A percentile compares a stretch with the other conserved stretches of the same genome.
phyloP scores from a whole-genome alignment of 345 rosid genomes.

The Lumnitzera littorea region DNA sequence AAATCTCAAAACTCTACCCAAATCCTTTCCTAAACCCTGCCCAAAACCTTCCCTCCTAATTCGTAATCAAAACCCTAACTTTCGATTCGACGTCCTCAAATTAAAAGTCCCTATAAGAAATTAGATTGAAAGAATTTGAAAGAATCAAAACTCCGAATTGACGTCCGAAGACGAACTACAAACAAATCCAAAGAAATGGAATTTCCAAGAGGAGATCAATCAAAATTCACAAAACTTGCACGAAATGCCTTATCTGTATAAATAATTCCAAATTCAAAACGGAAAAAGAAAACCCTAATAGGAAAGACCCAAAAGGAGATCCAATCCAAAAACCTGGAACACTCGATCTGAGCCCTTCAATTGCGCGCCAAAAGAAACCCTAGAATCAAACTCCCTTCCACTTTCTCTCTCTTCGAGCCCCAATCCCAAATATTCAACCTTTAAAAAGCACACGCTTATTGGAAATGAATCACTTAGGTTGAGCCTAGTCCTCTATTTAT shows the following conservation, averaged over 20 bases:
- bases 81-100: neutral
- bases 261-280: neutral
- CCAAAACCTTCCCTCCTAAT: neutral
- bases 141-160: neutral
- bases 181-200: neutral
- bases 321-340: slow-evolving; percentile 25
- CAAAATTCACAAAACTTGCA: neutral
- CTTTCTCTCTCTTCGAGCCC: slow-evolving; percentile 3
- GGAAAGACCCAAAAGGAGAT: slow-evolving; percentile 5
- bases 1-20: slow-evolving; percentile 3
- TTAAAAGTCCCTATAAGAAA: no score
- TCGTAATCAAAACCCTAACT: slow-evolving; percentile 2
- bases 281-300: neutral
- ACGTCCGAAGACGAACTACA: no score
- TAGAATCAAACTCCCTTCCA: slow-evolving; percentile 13
- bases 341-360: slow-evolving; percentile 21
- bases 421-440: neutral
- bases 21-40: slow-evolving; percentile 10
- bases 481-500: slow-evolving; percentile 24
- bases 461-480: neutral
- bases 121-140: neutral
- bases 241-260: neutral
- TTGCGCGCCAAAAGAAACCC: slow-evolving; percentile 13
- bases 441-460: slow-evolving; percentile 3
- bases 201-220: neutral